Evolutionary conservation across 139 green algal genomes (phyloP).

Genomic region (Chlamydomonas schloesseri): DNA sequence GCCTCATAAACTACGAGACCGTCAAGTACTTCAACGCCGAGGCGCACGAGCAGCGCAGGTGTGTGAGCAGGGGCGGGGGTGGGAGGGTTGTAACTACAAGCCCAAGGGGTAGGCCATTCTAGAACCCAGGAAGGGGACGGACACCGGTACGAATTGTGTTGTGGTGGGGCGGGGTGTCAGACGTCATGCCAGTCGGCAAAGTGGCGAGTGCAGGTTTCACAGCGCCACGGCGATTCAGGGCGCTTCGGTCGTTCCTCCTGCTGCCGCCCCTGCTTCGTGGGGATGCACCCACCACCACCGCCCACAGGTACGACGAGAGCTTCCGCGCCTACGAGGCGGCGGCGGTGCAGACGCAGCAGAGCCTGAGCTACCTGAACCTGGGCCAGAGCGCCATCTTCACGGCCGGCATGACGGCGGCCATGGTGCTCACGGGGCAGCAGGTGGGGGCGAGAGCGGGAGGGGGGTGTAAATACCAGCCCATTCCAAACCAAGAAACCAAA

Average conservation of each 20-base stretch:
- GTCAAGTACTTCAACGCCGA: slow-evolving; percentile 96
- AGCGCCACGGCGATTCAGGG: no score
- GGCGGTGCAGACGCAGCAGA: slow-evolving; percentile 28
- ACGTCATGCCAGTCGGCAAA: no score
- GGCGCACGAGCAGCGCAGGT: slow-evolving; percentile 77
- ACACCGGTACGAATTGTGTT: no score
- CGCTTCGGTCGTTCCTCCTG: no score
- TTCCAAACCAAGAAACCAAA: no score
- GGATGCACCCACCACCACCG: no score
- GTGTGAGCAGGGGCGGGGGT: neutral
- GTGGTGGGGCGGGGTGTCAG: no score
- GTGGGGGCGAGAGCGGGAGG: neutral
- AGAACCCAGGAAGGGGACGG: neutral
- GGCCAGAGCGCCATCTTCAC: slow-evolving; percentile 95
- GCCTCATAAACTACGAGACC: slow-evolving; percentile 98
- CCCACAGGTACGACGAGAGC: slow-evolving; percentile 85
- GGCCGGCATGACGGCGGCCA: slow-evolving; percentile 89
- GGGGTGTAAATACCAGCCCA: no score
- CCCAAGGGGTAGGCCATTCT: no score
- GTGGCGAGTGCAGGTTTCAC: no score
- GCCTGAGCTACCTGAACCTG: slow-evolving; percentile 92
- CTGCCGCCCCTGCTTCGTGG: no score
- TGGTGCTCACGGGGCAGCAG: slow-evolving; percentile 72
- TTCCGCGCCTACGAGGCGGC: slow-evolving; percentile 69
- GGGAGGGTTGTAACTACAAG: neutral